Evolutionary conservation across 306 rosid genomes (phyloP), one percentile per base, ranked within the genome.

Genomic region (Cicer yamashitae): DNA sequence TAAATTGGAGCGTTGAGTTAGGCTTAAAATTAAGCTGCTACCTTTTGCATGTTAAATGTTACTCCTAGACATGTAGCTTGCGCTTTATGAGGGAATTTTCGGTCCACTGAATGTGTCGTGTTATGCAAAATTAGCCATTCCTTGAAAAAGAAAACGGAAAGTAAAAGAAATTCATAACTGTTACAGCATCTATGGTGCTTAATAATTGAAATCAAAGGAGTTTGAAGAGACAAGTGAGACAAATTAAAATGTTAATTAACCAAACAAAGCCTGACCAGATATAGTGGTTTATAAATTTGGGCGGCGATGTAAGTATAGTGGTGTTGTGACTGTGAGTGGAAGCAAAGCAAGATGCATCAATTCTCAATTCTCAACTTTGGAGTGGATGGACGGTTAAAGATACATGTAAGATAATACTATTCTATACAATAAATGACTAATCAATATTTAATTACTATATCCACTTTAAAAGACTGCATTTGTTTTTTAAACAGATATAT

Each of bases 331-430:
- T 80, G 72, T 58, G 59, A 82, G 88, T 84, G 82, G 81, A 84
- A 82, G 81, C 80, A 83, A 75, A 76, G 64, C 70, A 70, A 20
- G 53, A 79, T 39, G 40, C 52, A 20, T 40, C 11, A 58, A 56
- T 74, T 78, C 78, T 40, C 11, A 58, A 56, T 74, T 78, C 78
- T 78, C 77, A 63, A 53, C 77, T 78, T 74, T 3, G 2, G 39
- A 74, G 82, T 81, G 88, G 88, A 78, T 74, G 85, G 88, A 64
- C 85, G 85, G 88, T 78, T 81, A 13, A 61, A 34, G 51, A 70
- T 74, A 57, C 48, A 41, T 0, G 7, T 10, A 6, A 66, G 44
- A 71, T 71, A 53, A 54, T 56, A 71, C 15, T n/a, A 22, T 30
- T 30, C 37, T 54, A 18, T 68, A 50, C 50, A 30, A 30, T 4